Conservation (phyloP, 768 basidiomycete genomes). For the Melanogaster broomeanus region DNA sequence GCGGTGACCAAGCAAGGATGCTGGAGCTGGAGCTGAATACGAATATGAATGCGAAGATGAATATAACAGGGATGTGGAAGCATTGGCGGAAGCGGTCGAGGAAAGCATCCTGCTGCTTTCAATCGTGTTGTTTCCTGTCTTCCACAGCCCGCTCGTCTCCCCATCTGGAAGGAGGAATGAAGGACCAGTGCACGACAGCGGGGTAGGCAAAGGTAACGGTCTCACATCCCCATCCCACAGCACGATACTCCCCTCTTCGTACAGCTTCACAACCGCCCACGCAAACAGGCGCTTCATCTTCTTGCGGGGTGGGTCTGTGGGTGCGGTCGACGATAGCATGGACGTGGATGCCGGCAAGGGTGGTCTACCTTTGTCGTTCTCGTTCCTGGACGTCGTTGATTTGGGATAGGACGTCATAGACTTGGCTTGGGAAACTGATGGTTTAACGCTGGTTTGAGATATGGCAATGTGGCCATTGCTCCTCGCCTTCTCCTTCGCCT, state of each 20-base stretch:
- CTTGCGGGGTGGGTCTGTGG: constrained; percentile 25
- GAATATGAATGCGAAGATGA: too few relatives aligned
- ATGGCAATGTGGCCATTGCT: neutral
- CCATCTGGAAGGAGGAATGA: neutral
- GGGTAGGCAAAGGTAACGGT: constrained; percentile 26
- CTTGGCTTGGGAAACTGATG: too few relatives aligned
- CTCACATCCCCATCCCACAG: constrained; percentile 68
- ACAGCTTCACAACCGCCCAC: constrained; percentile 62
- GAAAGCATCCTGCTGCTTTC: constrained; percentile 27
- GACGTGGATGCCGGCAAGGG: neutral
- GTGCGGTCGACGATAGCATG: neutral
- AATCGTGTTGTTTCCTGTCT: constrained; percentile 29
- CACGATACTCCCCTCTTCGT: constrained; percentile 73
- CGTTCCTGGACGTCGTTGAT: neutral
- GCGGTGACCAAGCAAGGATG: neutral
- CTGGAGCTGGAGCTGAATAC: neutral
- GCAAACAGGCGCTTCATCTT: constrained; percentile 72
- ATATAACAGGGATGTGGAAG: too few relatives aligned
- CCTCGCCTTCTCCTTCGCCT: constrained; percentile 37
- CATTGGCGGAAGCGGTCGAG: constrained; percentile 17
- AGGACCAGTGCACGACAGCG: neutral
- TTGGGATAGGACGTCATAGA: neutral
- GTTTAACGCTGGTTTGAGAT: too few relatives aligned
- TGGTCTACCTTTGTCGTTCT: neutral
- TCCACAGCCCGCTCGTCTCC: constrained; percentile 51